Evolutionary conservation across 306 rosid species (phyloP).

Genomic region (Citrullus mucosospermus): DNA sequence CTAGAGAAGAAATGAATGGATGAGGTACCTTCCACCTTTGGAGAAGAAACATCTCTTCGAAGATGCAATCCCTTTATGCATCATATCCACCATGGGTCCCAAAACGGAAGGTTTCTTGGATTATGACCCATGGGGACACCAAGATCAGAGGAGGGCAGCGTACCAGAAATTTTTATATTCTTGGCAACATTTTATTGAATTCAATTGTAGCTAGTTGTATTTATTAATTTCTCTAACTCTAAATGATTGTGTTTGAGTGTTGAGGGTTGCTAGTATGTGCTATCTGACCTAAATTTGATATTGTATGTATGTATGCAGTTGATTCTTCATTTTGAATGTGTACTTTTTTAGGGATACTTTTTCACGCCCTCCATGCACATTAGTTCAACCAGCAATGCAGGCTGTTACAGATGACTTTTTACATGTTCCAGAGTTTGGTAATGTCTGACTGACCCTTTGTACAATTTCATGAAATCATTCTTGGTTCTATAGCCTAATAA

Average conservation of each 20-base stretch:
- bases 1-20: too few relatives aligned
- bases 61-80: neutral
- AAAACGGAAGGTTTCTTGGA: neutral
- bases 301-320: neutral
- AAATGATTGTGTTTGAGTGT: neutral
- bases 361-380: constrained; percentile 71
- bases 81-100: neutral
- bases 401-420: constrained; percentile 31
- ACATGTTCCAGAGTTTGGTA: constrained; percentile 72
- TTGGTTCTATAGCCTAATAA: neutral
- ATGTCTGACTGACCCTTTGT: constrained; percentile 5
- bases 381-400: constrained; percentile 84
- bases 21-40: too few relatives aligned
- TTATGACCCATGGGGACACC: neutral
- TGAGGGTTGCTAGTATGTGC: neutral
- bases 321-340: neutral
- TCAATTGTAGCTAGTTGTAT: neutral
- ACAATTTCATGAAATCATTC: neutral
- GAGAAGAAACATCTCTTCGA: neutral
- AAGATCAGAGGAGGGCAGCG: neutral
- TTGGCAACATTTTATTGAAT: neutral
- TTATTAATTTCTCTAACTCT: neutral
- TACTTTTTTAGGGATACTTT: constrained; percentile 61
- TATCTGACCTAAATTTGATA: neutral
- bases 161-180: neutral